Evolutionary conservation across 176 grass and related monocot genomes (phyloP).

Genomic region (Leersia perrieri): DNA sequence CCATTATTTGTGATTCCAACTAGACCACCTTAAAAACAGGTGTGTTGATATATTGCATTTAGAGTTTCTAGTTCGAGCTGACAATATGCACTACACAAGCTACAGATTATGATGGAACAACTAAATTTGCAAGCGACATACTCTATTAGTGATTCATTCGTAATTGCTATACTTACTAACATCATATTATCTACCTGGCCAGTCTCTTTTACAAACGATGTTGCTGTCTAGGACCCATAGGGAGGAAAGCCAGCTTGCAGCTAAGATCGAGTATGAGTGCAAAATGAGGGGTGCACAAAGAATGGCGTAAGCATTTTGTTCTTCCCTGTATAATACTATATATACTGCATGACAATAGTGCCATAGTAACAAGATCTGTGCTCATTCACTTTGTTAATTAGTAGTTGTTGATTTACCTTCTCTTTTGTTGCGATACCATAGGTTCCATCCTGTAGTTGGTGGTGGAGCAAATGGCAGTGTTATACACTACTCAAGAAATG

Average conservation of each 20-base stretch:
- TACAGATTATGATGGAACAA: neutral
- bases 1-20: slow-evolving; percentile 12
- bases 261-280: slow-evolving; percentile 89
- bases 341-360: slow-evolving; percentile 5
- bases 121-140: neutral
- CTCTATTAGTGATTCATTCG: neutral
- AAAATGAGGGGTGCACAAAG: slow-evolving; percentile 98
- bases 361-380: neutral
- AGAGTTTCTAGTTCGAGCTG: slow-evolving; percentile 15
- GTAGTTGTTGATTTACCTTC: neutral
- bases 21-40: neutral
- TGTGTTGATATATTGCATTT: neutral
- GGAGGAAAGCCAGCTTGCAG: slow-evolving; percentile 77
- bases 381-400: slow-evolving; percentile 10
- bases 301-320: slow-evolving; percentile 78
- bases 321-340: slow-evolving; percentile 1
- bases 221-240: slow-evolving; percentile 70
- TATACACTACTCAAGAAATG: slow-evolving; percentile 95
- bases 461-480: slow-evolving; percentile 81
- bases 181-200: slow-evolving; percentile 15
- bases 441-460: slow-evolving; percentile 95
- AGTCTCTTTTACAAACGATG: slow-evolving; percentile 99
- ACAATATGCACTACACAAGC: neutral
- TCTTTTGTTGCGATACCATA: slow-evolving; percentile 31
- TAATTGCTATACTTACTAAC: slow-evolving; percentile 11